These are phyloP conservation scores for Anisogramma anomala DNA, from an alignment of 2,329 filamentous ascomycete genomes.

Conservation along the genomic window DNA sequence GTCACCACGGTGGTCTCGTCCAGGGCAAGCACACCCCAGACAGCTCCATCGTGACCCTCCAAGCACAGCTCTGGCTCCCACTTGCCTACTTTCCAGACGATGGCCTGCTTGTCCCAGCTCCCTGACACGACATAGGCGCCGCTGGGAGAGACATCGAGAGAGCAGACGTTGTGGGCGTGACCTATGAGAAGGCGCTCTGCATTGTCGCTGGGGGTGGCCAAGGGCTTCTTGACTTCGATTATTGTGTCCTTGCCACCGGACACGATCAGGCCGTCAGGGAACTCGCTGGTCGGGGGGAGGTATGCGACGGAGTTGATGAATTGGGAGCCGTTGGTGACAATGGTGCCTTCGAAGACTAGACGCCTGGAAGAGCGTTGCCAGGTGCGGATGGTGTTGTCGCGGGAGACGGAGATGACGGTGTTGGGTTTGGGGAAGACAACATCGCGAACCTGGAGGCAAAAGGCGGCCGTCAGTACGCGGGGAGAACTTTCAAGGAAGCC, in stretches of 20 bases:
- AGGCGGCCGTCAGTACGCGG: background rate
- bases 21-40: conserved; percentile 86
- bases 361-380: conserved; percentile 59
- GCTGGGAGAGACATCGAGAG: conserved; percentile 65
- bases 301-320: conserved; percentile 84
- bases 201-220: conserved; percentile 55
- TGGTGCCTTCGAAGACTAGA: conserved; percentile 62
- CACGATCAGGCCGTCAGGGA: conserved; percentile 69
- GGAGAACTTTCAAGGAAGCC: conserved; percentile 13
- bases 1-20: conserved; percentile 74
- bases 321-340: conserved; percentile 66
- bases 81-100: conserved; percentile 73
- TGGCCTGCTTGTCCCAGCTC: conserved; percentile 83
- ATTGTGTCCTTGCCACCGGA: conserved; percentile 87
- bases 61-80: conserved; percentile 70
- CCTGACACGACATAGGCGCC: conserved; percentile 74
- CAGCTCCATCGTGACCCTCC: conserved; percentile 64
- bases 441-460: conserved; percentile 60
- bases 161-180: conserved; percentile 78
- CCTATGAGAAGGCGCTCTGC: conserved; percentile 79
- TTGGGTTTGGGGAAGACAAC: conserved; percentile 66
- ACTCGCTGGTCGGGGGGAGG: conserved; percentile 53
- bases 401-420: conserved; percentile 70
- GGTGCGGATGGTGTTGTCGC: conserved; percentile 79
- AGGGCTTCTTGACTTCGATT: conserved; percentile 74